Conservation (phyloP, 352 stramenopile genomes). For the Poterioochromonas sp. region DNA sequence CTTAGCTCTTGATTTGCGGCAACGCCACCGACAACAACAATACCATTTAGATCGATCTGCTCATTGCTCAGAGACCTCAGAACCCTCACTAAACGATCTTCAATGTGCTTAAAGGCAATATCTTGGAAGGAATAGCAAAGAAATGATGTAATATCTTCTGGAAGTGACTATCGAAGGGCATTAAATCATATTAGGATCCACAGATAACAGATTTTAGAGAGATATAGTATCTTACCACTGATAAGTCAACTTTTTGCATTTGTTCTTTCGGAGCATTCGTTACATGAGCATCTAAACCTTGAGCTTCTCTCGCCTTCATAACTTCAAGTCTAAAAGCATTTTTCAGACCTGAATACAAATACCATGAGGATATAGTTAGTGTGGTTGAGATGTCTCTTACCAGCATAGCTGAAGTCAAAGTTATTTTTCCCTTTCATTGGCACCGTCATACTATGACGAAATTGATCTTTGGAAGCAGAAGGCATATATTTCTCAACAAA, state of each 20-base stretch:
- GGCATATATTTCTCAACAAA: constrained; percentile 1
- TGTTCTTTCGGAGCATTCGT: constrained; percentile 1
- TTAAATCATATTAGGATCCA: background rate
- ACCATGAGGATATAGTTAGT: background rate
- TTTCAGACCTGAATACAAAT: constrained; percentile 29
- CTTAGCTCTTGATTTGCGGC: constrained; percentile 90
- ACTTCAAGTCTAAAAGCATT: constrained; percentile 48
- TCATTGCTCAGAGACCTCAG: constrained; percentile 54
- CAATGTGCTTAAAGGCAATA: constrained; percentile 72
- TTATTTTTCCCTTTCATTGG: constrained; percentile 61
- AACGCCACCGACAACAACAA: constrained; percentile 92
- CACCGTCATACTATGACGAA: background rate
- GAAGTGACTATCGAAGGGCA: background rate
- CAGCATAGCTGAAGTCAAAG: constrained; percentile 94
- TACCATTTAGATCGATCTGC: constrained; percentile 56
- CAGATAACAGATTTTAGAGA: background rate
- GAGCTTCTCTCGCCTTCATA: background rate
- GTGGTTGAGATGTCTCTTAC: constrained; percentile 38
- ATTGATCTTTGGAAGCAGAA: background rate
- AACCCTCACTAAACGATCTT: constrained; percentile 70
- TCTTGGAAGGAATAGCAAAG: constrained; percentile 89
- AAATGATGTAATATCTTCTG: constrained; percentile 47
- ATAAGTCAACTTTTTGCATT: background rate
- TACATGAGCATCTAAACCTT: constrained; percentile 21
- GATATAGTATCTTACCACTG: background rate